These are phyloP conservation scores for Lavandula angustifolia DNA, from an alignment of 257 asterid species.

Conservation along the genomic window DNA sequence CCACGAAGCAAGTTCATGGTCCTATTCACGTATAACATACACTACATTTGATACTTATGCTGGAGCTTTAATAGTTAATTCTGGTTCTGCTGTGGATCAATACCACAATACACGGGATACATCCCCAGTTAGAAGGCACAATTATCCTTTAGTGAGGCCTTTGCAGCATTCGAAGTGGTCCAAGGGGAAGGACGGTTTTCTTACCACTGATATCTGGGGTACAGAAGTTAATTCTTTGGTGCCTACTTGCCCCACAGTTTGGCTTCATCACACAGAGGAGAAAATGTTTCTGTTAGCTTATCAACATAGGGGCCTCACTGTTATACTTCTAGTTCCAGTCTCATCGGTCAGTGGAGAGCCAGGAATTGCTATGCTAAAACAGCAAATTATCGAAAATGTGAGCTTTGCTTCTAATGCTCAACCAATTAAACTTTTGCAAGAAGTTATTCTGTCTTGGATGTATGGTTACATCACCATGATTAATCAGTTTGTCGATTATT, in stretches of 20 bases:
- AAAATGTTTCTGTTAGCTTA: slow-evolving; percentile 77
- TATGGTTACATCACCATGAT: not conserved
- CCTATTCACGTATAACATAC: slow-evolving; percentile 60
- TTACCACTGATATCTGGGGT: slow-evolving; percentile 88
- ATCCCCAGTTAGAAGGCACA: slow-evolving; percentile 51
- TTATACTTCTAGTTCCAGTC: slow-evolving; percentile 73
- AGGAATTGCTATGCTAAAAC: slow-evolving; percentile 76
- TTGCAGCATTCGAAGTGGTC: slow-evolving; percentile 87
- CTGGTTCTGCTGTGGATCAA: slow-evolving; percentile 49
- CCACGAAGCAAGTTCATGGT: slow-evolving; percentile 72
- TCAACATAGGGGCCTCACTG: slow-evolving; percentile 82
- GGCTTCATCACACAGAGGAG: slow-evolving; percentile 77
- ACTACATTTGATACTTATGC: slow-evolving; percentile 49
- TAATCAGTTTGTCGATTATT: slow-evolving; percentile 20
- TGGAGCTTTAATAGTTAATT: slow-evolving; percentile 51
- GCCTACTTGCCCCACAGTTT: slow-evolving; percentile 65
- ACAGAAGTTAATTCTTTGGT: slow-evolving; percentile 55
- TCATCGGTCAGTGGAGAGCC: slow-evolving; percentile 79
- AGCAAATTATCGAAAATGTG: slow-evolving; percentile 78
- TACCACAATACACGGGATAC: slow-evolving; percentile 55
- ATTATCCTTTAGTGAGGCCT: slow-evolving; percentile 81
- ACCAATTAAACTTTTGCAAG: not conserved
- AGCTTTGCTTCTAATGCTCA: slow-evolving; percentile 31
- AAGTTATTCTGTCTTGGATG: slow-evolving; percentile 18
- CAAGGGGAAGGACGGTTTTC: slow-evolving; percentile 85